Conservation (phyloP, 441 rosid genomes). For the Mallotus repandus region DNA sequence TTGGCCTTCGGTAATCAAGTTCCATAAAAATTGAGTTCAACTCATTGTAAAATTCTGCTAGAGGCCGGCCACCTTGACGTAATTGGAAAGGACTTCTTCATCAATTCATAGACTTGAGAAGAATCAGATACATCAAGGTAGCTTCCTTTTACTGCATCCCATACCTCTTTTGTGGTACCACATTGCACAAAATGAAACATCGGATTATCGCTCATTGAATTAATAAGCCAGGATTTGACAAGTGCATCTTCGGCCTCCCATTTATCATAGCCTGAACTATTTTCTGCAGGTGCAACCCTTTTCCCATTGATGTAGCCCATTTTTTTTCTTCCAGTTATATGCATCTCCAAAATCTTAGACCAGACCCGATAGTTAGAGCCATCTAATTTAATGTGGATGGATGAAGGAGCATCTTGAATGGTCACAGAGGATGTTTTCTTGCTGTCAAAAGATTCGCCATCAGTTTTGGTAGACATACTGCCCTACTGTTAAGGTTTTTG, state of each 20-base stretch:
- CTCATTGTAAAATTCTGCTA: background rate
- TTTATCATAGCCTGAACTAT: conserved; percentile 4
- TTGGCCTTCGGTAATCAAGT: background rate
- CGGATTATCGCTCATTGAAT: background rate
- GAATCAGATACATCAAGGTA: background rate
- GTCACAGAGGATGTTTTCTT: background rate
- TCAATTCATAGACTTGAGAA: background rate
- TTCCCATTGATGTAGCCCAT: too few relatives aligned
- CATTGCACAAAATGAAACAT: background rate
- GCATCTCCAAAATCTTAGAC: too few relatives aligned
- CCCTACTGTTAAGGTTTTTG: too few relatives aligned
- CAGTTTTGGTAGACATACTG: too few relatives aligned
- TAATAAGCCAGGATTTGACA: background rate
- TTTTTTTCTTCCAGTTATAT: background rate
- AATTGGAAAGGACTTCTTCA: background rate
- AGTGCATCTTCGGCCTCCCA: conserved; percentile 3
- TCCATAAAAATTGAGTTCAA: background rate
- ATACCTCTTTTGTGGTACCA: background rate
- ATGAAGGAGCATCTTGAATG: background rate
- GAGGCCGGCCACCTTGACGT: background rate
- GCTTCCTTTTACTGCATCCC: background rate
- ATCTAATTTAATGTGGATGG: background rate
- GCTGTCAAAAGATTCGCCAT: background rate
- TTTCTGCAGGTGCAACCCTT: background rate
- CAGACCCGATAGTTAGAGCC: background rate